Evolutionary conservation across 2,329 filamentous ascomycete species (phyloP).

Genomic region (Fusarium scirpi): DNA sequence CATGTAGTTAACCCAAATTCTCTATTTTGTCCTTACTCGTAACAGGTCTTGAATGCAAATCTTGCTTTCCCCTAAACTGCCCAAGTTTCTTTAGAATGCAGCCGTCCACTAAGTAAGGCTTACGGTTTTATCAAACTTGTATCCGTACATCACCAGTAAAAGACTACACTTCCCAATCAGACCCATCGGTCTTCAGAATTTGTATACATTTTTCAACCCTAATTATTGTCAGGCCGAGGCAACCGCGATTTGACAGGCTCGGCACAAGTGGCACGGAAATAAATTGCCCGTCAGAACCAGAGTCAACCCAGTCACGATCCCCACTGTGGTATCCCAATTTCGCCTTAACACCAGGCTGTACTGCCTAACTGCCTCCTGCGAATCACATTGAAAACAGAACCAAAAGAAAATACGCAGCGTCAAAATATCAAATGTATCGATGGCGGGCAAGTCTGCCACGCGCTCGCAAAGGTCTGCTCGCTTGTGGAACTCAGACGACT

Average conservation of each 20-base stretch:
- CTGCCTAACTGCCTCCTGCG: slow-evolving; percentile 10
- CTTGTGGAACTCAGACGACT: not conserved
- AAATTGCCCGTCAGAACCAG: not conserved
- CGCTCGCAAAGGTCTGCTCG: not conserved
- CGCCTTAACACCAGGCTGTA: slow-evolving; percentile 37
- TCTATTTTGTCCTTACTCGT: not conserved
- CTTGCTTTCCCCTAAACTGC: not conserved
- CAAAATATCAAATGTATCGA: not conserved
- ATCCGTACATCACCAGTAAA: not conserved
- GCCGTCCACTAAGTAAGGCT: not conserved
- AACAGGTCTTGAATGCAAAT: not conserved
- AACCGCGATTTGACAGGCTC: not conserved
- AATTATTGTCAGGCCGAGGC: not conserved
- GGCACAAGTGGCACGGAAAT: not conserved
- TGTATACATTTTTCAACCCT: not conserved
- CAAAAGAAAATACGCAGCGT: not conserved
- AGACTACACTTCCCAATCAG: not conserved
- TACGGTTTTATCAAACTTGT: not conserved
- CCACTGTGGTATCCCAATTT: slow-evolving; percentile 22
- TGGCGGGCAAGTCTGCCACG: not conserved
- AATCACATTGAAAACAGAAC: not conserved
- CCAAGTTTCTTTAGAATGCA: not conserved
- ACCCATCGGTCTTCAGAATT: not conserved
- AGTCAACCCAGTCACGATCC: slow-evolving; percentile 3
- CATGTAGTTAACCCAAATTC: not conserved